phyloP scores from a whole-genome alignment of 148 eudicot genomes.

The Rheum nobile region DNA sequence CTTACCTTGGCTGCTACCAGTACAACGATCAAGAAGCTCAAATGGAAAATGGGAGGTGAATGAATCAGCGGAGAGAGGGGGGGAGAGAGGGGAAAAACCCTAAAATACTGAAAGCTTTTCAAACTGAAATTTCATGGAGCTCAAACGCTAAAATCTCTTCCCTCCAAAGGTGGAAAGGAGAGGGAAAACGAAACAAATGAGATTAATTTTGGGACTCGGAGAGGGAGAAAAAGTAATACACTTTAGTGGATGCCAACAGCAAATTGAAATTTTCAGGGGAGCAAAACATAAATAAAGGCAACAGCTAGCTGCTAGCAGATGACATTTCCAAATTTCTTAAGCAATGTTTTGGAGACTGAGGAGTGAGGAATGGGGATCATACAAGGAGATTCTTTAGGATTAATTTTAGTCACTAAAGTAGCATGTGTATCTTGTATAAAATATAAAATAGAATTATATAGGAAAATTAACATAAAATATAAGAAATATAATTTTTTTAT shows the following conservation, averaged over 20 bases:
- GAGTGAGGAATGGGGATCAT: no score
- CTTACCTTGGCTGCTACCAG: background rate
- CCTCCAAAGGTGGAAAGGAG: conserved; percentile 7
- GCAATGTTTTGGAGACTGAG: no score
- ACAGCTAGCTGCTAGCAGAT: no score
- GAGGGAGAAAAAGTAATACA: background rate
- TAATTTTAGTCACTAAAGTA: no score
- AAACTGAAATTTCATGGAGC: conserved; percentile 5
- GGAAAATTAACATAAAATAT: no score
- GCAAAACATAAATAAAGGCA: background rate
- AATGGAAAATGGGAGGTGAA: background rate
- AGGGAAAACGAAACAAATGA: background rate
- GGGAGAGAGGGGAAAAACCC: background rate
- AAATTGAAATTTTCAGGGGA: background rate
- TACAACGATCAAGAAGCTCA: background rate
- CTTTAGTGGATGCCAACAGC: background rate
- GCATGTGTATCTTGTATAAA: no score
- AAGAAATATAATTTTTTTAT: no score
- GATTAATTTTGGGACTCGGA: background rate
- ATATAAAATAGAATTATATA: no score
- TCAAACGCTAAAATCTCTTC: conserved; percentile 2
- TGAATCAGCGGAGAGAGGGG: background rate
- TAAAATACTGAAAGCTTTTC: conserved; percentile 1
- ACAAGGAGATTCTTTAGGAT: no score
- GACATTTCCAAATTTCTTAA: no score